Conservation (phyloP, 2,329 filamentous ascomycete genomes). For the Colletotrichum sp. region DNA sequence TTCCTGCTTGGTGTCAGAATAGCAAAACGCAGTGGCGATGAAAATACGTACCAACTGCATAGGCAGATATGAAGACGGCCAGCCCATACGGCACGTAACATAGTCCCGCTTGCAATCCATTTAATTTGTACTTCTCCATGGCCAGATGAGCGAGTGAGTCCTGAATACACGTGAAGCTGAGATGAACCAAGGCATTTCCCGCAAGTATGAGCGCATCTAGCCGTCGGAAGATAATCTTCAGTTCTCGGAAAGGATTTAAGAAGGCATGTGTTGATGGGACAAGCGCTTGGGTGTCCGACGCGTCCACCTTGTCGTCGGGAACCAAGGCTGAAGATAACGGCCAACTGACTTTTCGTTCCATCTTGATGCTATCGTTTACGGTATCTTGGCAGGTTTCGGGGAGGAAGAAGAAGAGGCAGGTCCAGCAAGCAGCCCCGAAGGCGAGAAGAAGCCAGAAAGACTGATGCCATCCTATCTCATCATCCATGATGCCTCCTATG, state of each 20-base stretch:
- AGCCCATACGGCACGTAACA: neutral
- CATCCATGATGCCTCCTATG: neutral
- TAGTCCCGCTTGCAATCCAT: neutral
- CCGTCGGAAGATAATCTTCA: neutral
- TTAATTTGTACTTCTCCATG: neutral
- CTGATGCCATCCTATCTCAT: neutral
- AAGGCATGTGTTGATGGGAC: neutral
- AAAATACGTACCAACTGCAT: neutral
- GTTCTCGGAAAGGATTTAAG: neutral
- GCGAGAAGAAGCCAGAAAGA: neutral
- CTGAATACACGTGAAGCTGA: neutral
- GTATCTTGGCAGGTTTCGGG: conserved; percentile 27
- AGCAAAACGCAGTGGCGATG: neutral
- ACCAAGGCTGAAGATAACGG: neutral
- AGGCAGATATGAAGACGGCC: neutral
- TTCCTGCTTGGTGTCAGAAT: neutral
- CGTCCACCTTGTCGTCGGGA: neutral
- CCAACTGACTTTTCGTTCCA: neutral
- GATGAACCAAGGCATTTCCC: neutral
- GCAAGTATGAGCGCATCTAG: neutral
- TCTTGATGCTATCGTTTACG: neutral
- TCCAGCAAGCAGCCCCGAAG: neutral
- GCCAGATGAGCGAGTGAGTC: neutral
- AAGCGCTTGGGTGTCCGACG: neutral
- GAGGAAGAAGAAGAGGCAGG: conserved; percentile 26